phyloP scores from a whole-genome alignment of 208 protist species.

The Crithidia sp. region DNA sequence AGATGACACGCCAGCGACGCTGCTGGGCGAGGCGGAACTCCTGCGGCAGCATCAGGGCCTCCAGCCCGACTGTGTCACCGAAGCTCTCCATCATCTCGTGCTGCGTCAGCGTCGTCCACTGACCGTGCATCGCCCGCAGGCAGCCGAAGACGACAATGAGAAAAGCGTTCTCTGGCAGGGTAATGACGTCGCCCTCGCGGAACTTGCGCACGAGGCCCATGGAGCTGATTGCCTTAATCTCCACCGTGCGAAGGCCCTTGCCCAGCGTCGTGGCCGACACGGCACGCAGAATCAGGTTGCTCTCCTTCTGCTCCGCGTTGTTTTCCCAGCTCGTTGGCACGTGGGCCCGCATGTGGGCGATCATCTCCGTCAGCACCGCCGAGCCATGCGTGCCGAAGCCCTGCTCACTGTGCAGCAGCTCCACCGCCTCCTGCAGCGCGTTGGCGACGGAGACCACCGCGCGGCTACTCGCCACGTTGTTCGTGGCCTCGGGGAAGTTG shows the following conservation, averaged over 20 bases:
- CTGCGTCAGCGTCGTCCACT: conserved; percentile 67
- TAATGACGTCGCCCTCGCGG: conserved; percentile 66
- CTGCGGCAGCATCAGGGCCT: conserved; percentile 60
- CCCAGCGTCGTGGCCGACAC: conserved; percentile 68
- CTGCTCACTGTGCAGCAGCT: conserved; percentile 53
- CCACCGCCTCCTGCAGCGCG: conserved; percentile 44
- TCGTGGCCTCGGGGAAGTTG: conserved; percentile 69
- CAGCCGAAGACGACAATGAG: conserved; percentile 78
- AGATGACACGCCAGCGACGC: conserved; percentile 66
- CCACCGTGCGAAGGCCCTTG: conserved; percentile 50
- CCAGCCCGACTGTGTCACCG: conserved; percentile 71
- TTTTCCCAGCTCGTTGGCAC: conserved; percentile 58
- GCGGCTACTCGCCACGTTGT: conserved; percentile 71
- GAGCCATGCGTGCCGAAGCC: conserved; percentile 56
- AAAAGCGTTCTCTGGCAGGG: conserved; percentile 68
- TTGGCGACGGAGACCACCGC: conserved; percentile 66
- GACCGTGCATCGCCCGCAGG: conserved; percentile 59
- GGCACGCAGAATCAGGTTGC: conserved; percentile 66
- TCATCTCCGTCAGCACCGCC: conserved; percentile 40
- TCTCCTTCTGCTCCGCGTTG: conserved; percentile 53
- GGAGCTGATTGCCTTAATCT: conserved; percentile 64
- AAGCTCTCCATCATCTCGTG: conserved; percentile 64
- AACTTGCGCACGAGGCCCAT: conserved; percentile 74
- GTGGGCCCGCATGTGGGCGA: conserved; percentile 51
- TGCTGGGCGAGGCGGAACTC: conserved; percentile 50